Percentiles rank a stretch among this genome's conserved stretches.
These are phyloP conservation scores for Meyerozyma guilliermondii DNA, from an alignment of 1,139 yeast genomes.

Conservation along the genomic window DNA sequence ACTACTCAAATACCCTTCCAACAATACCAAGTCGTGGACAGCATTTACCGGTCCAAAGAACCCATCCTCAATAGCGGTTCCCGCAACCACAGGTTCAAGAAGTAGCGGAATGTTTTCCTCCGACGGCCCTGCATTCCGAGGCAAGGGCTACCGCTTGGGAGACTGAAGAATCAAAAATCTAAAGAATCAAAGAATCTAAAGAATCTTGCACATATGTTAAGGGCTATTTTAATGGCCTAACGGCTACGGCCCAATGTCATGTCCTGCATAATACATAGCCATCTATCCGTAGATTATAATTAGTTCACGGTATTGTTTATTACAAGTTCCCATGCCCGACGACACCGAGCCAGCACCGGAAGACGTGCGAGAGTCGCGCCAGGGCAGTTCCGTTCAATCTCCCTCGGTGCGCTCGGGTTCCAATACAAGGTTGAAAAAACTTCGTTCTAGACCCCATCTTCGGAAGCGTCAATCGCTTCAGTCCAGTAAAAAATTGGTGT, in stretches of 20 bases:
- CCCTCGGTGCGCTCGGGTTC: constrained; percentile 9
- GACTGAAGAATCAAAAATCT: no score
- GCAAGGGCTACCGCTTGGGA: constrained; percentile 34
- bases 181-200: no score
- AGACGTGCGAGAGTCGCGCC: neutral
- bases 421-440: constrained; percentile 12
- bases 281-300: neutral
- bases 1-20: constrained; percentile 26
- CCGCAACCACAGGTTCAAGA: constrained; percentile 1
- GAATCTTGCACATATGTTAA: no score
- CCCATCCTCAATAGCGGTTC: neutral
- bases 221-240: no score
- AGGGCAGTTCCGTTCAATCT: constrained; percentile 8
- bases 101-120: constrained; percentile 15
- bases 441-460: constrained; percentile 17
- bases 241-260: no score
- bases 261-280: no score
- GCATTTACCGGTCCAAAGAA: constrained; percentile 17
- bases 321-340: neutral
- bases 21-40: constrained; percentile 23
- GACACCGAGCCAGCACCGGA: neutral
- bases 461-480: constrained; percentile 6
- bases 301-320: neutral
- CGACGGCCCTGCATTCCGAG: constrained; percentile 19
- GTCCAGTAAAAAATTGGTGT: constrained; percentile 33